Conservation (phyloP, 2,329 filamentous ascomycete species). For the Colletotrichum truncatum region DNA sequence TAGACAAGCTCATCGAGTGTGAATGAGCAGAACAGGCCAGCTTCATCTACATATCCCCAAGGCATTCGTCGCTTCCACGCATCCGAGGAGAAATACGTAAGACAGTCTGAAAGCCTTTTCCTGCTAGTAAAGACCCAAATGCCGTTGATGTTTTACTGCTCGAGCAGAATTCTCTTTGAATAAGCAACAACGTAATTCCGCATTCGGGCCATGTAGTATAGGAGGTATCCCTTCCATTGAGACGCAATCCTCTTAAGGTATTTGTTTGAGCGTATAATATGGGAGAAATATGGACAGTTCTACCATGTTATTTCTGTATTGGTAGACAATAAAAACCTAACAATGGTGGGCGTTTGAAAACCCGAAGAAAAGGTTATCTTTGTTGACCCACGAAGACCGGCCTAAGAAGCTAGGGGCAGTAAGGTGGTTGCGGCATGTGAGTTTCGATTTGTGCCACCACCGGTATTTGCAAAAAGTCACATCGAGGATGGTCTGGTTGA, state of each 20-base stretch:
- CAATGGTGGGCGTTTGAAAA: too few relatives aligned
- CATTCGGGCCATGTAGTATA: background rate
- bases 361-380: too few relatives aligned
- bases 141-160: conserved; percentile 9
- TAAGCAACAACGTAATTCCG: background rate
- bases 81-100: background rate
- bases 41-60: too few relatives aligned
- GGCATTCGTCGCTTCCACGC: too few relatives aligned
- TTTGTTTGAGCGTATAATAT: background rate
- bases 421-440: background rate
- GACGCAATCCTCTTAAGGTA: background rate
- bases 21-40: background rate
- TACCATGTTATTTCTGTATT: too few relatives aligned
- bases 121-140: background rate
- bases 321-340: too few relatives aligned
- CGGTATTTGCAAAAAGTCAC: background rate
- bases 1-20: background rate
- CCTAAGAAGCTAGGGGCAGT: background rate
- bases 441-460: background rate
- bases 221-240: background rate
- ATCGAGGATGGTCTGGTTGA: background rate
- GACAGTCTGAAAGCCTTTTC: background rate
- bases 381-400: too few relatives aligned
- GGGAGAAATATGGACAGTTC: too few relatives aligned
- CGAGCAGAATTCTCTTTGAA: background rate